Conservation (phyloP, 805 yeast genomes). For the Sporopachydermia quercuum region DNA sequence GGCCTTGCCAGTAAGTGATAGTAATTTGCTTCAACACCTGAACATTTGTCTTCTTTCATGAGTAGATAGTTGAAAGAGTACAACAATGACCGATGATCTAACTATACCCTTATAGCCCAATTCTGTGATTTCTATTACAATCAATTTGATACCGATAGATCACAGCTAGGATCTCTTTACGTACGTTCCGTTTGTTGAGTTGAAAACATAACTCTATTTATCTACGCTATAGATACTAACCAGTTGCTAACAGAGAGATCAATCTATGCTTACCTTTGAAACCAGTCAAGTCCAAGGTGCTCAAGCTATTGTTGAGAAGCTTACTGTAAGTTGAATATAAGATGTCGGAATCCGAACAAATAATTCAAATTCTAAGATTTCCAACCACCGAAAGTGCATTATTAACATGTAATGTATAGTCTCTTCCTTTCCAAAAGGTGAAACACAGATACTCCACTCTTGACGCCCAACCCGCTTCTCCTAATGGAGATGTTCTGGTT, state of each 20-base stretch:
- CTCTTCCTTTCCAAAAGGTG: constrained; percentile 86
- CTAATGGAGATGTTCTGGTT: constrained; percentile 73
- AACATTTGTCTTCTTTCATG: too few species aligned
- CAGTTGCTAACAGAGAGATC: constrained; percentile 48
- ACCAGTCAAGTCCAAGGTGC: constrained; percentile 91
- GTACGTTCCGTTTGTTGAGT: constrained; percentile 19
- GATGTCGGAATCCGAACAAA: too few species aligned
- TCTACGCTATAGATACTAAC: neutral
- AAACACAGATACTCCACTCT: constrained; percentile 86
- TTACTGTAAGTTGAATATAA: constrained; percentile 24
- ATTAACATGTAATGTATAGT: too few species aligned
- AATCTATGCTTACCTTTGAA: constrained; percentile 96
- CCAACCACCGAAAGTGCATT: too few species aligned
- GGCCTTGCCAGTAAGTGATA: too few species aligned
- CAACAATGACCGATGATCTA: too few species aligned
- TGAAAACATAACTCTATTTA: neutral
- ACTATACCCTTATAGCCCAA: too few species aligned
- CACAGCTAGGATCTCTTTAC: constrained; percentile 84
- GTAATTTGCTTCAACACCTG: too few species aligned
- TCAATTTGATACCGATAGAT: constrained; percentile 86
- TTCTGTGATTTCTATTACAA: constrained; percentile 91
- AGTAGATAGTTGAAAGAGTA: too few species aligned
- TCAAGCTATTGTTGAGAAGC: constrained; percentile 81
- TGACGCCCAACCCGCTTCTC: constrained; percentile 96
- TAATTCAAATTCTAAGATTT: too few species aligned